Conservation (phyloP, 768 basidiomycete species). For the Amanita rubescens region DNA sequence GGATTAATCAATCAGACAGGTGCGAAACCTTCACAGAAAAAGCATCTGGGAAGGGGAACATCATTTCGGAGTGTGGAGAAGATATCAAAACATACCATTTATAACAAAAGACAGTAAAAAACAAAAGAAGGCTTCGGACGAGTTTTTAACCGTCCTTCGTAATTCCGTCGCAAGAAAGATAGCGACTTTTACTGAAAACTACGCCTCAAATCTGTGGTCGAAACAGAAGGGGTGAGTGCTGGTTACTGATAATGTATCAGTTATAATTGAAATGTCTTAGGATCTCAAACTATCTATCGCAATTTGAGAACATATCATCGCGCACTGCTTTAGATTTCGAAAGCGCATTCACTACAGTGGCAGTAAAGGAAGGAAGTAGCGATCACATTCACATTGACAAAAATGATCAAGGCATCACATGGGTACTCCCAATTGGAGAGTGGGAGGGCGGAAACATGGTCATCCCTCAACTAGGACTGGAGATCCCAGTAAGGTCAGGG, state of each 20-base stretch:
- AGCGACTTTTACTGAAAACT: neutral
- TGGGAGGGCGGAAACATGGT: slow-evolving; percentile 17
- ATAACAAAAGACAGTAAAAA: neutral
- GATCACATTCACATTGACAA: slow-evolving; percentile 19
- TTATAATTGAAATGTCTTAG: neutral
- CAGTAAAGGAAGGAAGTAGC: slow-evolving; percentile 21
- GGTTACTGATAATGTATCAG: neutral
- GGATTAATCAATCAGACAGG: neutral
- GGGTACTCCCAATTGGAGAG: slow-evolving; percentile 14
- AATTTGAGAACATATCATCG: neutral
- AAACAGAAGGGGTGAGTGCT: neutral
- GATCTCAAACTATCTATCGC: neutral
- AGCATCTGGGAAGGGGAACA: neutral
- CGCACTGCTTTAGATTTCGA: slow-evolving; percentile 13
- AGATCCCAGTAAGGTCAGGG: slow-evolving; percentile 15
- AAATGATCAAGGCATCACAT: slow-evolving; percentile 17
- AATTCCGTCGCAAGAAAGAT: neutral
- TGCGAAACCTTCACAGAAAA: neutral
- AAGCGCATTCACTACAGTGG: slow-evolving; percentile 17
- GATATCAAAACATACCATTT: neutral
- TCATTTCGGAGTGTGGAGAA: neutral
- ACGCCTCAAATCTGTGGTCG: neutral
- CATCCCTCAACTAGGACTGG: slow-evolving; percentile 14
- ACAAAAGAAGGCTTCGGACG: neutral
- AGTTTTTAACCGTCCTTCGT: neutral